phyloP scores from a whole-genome alignment of 1,284 basidiomycete species.

The Erythrobasidium hasegawianum region DNA sequence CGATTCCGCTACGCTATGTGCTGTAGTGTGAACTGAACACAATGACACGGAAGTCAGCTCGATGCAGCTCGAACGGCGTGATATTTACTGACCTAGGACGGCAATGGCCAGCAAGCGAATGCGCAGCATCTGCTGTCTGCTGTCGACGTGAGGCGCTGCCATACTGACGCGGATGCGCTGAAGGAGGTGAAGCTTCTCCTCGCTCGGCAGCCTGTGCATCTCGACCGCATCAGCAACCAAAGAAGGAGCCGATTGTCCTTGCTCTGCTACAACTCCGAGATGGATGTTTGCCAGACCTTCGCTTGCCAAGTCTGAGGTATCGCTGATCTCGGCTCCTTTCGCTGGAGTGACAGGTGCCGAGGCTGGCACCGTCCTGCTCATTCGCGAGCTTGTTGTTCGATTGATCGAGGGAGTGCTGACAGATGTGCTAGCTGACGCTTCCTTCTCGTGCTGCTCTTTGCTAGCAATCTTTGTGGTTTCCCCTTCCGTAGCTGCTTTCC shows the following conservation, averaged over 20 bases:
- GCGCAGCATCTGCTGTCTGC: slow-evolving; percentile 74
- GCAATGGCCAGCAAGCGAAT: slow-evolving; percentile 82
- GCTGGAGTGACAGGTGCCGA: slow-evolving; percentile 40
- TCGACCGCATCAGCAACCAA: slow-evolving; percentile 72
- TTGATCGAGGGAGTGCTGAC: slow-evolving; percentile 36
- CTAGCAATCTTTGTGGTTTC: neutral
- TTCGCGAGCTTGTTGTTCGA: slow-evolving; percentile 27
- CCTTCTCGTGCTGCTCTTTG: neutral
- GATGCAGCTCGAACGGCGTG: neutral
- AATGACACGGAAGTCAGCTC: neutral
- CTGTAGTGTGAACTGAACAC: slow-evolving; percentile 48
- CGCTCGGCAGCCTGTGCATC: slow-evolving; percentile 67
- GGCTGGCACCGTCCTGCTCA: slow-evolving; percentile 14
- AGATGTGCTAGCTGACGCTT: neutral
- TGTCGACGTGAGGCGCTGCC: slow-evolving; percentile 60
- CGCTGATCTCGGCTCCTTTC: slow-evolving; percentile 18
- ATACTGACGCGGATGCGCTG: slow-evolving; percentile 79
- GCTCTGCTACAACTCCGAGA: slow-evolving; percentile 44
- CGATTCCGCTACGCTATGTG: slow-evolving; percentile 71
- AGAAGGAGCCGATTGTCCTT: slow-evolving; percentile 48
- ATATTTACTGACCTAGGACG: slow-evolving; percentile 59
- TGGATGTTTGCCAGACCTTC: slow-evolving; percentile 49
- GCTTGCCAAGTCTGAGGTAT: slow-evolving; percentile 34
- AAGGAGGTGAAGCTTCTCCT: slow-evolving; percentile 83
- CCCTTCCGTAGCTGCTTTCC: slow-evolving; percentile 37